Percentiles rank a stretch among this genome's conserved stretches.
Conservation (phyloP, 2,329 filamentous ascomycete species). For the Epichloe bromicola region DNA sequence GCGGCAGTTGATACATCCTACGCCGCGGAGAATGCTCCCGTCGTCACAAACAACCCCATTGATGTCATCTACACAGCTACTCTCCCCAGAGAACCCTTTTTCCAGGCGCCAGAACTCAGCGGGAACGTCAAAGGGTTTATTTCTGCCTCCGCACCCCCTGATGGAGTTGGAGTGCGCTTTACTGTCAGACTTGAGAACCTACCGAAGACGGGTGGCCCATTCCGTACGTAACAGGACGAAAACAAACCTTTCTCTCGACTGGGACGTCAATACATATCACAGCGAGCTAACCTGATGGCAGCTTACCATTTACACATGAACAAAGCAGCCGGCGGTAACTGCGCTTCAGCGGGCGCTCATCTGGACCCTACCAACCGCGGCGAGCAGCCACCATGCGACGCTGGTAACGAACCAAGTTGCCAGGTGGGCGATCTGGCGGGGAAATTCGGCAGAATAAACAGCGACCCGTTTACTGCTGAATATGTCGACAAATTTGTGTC, state of each 20-base stretch:
- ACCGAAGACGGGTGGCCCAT: constrained; percentile 44
- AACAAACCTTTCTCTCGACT: background rate
- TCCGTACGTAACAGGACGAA: constrained; percentile 32
- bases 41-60: constrained; percentile 41
- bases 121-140: constrained; percentile 36
- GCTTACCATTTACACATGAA: constrained; percentile 61
- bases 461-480: constrained; percentile 33
- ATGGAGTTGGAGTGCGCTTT: constrained; percentile 43
- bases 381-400: constrained; percentile 48
- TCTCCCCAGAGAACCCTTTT: constrained; percentile 41
- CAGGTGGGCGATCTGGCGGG: constrained; percentile 66
- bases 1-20: background rate
- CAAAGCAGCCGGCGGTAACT: constrained; percentile 55
- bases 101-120: constrained; percentile 32
- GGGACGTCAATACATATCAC: background rate
- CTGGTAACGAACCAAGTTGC: constrained; percentile 45
- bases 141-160: constrained; percentile 30
- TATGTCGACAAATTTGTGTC: constrained; percentile 47
- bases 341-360: constrained; percentile 52
- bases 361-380: constrained; percentile 58
- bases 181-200: constrained; percentile 44
- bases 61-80: constrained; percentile 39
- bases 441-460: constrained; percentile 53
- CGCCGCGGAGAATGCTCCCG: constrained; percentile 30
- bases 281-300: constrained; percentile 16